Base-by-base conservation (phyloP, 129 eudicot species). In the Silybum marianum region DNA sequence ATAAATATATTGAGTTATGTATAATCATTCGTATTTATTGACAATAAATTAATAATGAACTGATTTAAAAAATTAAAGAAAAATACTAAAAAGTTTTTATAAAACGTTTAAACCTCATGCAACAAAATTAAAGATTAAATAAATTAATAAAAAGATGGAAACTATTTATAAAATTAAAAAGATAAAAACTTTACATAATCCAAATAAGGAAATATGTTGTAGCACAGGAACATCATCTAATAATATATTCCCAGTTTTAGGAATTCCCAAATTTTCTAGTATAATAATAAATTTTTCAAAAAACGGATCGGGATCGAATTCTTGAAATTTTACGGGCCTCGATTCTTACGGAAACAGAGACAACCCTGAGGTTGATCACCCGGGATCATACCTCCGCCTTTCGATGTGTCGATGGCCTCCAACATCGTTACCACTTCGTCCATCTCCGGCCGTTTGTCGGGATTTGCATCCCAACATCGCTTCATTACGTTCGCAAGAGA, bases 321-420 rank as follows among this genome's bases (percentile, higher is more conserved):
- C 63, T 66, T 30, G 16, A 75, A 81, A 11, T 44, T 79, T 90
- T 63, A 93, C 24, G 98, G 98, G 18, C 98, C 98, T 24, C 98
- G 88, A 39, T 84, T 65, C 86, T 75, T 93, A 44, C 93, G 93
- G 82, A 93, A 88, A 84, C 98, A 93, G 48, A 93, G 84, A 80
- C 98, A 93, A 42, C 95, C 88, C 28, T 90, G 95, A 18, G 87
- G 86, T 75, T 93, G 97, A 81, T 91, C 98, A 36, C 78, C 77
- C 1, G 98, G 98, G 76, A 93, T 90, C 98, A 93, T 93, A 13
- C 98, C 98, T 19, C 98, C 98, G 12, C 98, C 98, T 80, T 91
- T 93, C 0, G 98, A 81, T 28, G 98, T 93, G 85, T 93, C 98
- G 13, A 93, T 91, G 39, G 90, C 92, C 81, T 93, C 98, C 69